These are phyloP conservation scores for Erucastrum elatum DNA, from an alignment of 345 rosid genomes.

Conservation along the genomic window DNA sequence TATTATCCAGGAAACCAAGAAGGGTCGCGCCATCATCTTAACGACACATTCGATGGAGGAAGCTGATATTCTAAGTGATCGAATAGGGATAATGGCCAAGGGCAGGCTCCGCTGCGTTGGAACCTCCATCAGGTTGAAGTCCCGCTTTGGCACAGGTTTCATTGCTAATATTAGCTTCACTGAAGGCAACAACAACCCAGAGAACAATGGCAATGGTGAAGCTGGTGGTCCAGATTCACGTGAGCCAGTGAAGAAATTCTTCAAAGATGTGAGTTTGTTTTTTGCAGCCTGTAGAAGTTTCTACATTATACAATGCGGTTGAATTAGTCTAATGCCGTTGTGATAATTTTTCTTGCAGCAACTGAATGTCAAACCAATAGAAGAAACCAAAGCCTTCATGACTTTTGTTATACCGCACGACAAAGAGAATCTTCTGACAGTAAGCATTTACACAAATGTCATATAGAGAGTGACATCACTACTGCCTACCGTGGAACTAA, in stretches of 20 bases:
- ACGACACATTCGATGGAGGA: constrained; percentile 98
- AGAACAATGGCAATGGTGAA: constrained; percentile 38
- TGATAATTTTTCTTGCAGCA: constrained; percentile 43
- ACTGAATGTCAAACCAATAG: constrained; percentile 61
- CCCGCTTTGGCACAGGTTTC: constrained; percentile 89
- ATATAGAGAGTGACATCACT: not conserved
- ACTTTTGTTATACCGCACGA: constrained; percentile 86
- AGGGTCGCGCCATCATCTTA: constrained; percentile 77
- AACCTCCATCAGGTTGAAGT: constrained; percentile 85
- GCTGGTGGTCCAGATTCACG: constrained; percentile 39
- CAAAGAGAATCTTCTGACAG: constrained; percentile 65
- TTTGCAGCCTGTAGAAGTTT: not conserved
- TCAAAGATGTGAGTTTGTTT: constrained; percentile 57
- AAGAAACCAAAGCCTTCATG: constrained; percentile 70
- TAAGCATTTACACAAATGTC: constrained; percentile 33
- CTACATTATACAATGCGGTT: not conserved
- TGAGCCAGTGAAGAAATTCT: constrained; percentile 67
- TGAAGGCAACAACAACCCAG: constrained; percentile 45
- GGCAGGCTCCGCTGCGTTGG: constrained; percentile 90
- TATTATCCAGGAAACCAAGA: constrained; percentile 77
- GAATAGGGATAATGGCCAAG: constrained; percentile 93
- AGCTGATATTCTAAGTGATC: constrained; percentile 88
- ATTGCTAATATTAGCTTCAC: constrained; percentile 70
- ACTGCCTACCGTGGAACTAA: not conserved
- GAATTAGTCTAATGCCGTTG: not conserved